Conservation (phyloP, 2,329 filamentous ascomycete species). For the Cercospora sp. region DNA sequence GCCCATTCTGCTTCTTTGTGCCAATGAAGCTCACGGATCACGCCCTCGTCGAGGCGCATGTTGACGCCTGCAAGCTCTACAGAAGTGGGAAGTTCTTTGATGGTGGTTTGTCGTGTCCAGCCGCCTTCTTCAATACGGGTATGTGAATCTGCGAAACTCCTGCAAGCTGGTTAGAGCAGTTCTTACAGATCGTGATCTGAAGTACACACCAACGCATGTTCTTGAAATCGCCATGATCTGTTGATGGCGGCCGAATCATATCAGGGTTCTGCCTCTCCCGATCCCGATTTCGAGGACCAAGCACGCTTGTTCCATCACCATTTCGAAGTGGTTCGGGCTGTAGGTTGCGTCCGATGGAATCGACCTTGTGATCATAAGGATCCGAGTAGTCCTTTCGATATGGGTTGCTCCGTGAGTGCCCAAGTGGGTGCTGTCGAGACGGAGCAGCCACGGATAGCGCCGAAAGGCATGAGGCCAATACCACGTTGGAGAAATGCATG, state of each 20-base stretch:
- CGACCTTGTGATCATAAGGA: conserved; percentile 63
- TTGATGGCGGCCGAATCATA: conserved; percentile 69
- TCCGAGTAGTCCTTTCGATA: conserved; percentile 63
- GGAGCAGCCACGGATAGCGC: conserved; percentile 30
- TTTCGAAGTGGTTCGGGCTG: conserved; percentile 59
- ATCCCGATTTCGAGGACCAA: conserved; percentile 69
- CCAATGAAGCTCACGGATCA: conserved; percentile 77
- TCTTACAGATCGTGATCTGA: too few relatives aligned
- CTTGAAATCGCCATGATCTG: conserved; percentile 68
- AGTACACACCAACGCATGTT: conserved; percentile 66
- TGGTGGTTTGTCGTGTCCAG: conserved; percentile 74
- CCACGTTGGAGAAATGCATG: conserved; percentile 4
- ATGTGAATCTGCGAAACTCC: conserved; percentile 50
- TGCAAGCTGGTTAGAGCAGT: conserved; percentile 10
- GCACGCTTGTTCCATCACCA: conserved; percentile 60
- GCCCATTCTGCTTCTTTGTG: conserved; percentile 80
- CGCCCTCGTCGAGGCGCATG: conserved; percentile 72
- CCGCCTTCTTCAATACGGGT: conserved; percentile 65
- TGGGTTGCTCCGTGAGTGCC: conserved; percentile 43
- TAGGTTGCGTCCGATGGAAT: conserved; percentile 60
- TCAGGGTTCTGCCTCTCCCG: conserved; percentile 71
- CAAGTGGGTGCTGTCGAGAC: conserved; percentile 43
- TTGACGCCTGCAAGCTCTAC: conserved; percentile 75
- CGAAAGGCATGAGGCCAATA: conserved; percentile 18
- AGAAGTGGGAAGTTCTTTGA: conserved; percentile 64